These are phyloP conservation scores for Phaseolus coccineus DNA, from an alignment of 331 rosid species.

Conservation along the genomic window DNA sequence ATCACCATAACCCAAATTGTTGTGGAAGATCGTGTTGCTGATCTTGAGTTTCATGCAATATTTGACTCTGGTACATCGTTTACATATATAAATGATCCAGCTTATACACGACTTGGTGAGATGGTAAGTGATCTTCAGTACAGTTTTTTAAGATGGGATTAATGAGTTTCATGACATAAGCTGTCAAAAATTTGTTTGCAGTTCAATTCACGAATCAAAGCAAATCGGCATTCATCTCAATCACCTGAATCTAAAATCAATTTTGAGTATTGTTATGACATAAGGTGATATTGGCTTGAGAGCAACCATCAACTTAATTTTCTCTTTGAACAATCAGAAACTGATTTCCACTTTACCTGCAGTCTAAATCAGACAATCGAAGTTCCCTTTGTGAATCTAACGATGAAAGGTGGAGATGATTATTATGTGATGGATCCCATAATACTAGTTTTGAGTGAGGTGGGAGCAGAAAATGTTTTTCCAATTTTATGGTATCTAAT, in stretches of 20 bases:
- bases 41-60: slow-evolving; percentile 68
- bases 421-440: slow-evolving; percentile 50
- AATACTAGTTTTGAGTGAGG: slow-evolving; percentile 26
- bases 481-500: slow-evolving; percentile 20
- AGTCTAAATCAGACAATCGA: slow-evolving; percentile 53
- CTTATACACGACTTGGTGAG: slow-evolving; percentile 62
- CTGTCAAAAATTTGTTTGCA: slow-evolving; percentile 46
- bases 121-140: slow-evolving; percentile 55
- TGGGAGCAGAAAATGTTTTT: slow-evolving; percentile 37
- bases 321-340: slow-evolving; percentile 5
- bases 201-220: slow-evolving; percentile 58
- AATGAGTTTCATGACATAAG: slow-evolving; percentile 27
- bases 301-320: slow-evolving; percentile 28
- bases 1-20: slow-evolving; percentile 65
- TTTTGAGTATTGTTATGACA: slow-evolving; percentile 77
- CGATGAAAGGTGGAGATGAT: slow-evolving; percentile 75
- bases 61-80: slow-evolving; percentile 91
- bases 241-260: slow-evolving; percentile 45
- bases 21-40: slow-evolving; percentile 51
- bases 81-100: slow-evolving; percentile 80
- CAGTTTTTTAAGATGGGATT: slow-evolving; percentile 33
- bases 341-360: slow-evolving; percentile 52
- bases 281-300: slow-evolving; percentile 55
- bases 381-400: slow-evolving; percentile 61
- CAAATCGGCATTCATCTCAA: slow-evolving; percentile 41